Conservation (phyloP, 176 grass and related monocot species). For the Ampelocalamus luodianensis region DNA sequence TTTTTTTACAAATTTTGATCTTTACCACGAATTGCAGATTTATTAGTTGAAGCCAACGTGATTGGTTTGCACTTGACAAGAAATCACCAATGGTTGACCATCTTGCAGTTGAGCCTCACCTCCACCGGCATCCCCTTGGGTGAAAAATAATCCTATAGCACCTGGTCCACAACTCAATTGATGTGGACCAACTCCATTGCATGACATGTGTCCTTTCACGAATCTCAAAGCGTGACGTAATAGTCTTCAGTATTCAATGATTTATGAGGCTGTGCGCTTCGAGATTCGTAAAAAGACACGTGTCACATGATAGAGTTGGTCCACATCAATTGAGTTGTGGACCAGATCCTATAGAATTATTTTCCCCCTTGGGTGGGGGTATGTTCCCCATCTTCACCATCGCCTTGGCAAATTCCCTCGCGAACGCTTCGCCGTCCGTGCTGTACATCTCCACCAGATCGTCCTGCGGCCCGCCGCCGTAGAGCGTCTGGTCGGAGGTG, state of each 20-base stretch:
- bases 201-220: too few species aligned
- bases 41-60: neutral
- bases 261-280: too few species aligned
- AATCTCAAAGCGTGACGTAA: too few species aligned
- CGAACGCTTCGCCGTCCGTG: constrained; percentile 31
- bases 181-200: too few species aligned
- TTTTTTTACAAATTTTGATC: neutral
- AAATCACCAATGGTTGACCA: constrained; percentile 44
- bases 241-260: too few species aligned
- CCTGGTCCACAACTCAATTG: too few species aligned
- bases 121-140: constrained; percentile 43
- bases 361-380: constrained; percentile 33
- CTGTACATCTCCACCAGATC: constrained; percentile 48
- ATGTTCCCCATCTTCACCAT: constrained; percentile 71
- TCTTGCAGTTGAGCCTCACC: constrained; percentile 59
- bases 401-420: constrained; percentile 49
- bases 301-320: too few species aligned
- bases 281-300: too few species aligned
- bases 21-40: neutral
- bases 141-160: too few species aligned
- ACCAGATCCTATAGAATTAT: too few species aligned
- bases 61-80: too few species aligned
- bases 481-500: constrained; percentile 68
- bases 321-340: too few species aligned
- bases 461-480: constrained; percentile 29